These are phyloP conservation scores for Fraxinus floribunda DNA, from an alignment of 305 asterid genomes.

Conservation along the genomic window DNA sequence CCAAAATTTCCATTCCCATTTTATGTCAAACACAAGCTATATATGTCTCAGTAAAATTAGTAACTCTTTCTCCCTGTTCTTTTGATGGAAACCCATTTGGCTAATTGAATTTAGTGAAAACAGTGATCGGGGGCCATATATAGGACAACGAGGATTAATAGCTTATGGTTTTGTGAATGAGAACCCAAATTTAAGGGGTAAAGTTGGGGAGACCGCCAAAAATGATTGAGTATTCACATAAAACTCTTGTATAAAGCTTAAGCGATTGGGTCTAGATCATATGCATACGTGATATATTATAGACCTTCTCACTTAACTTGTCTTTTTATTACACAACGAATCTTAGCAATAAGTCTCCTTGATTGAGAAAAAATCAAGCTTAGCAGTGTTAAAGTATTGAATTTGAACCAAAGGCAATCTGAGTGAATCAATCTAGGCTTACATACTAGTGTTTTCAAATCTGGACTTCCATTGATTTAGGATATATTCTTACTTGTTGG, in stretches of 20 bases:
- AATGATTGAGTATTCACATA: background rate
- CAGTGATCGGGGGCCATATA: background rate
- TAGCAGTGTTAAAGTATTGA: background rate
- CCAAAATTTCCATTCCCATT: too few species aligned
- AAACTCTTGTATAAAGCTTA: background rate
- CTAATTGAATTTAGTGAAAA: background rate
- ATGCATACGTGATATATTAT: background rate
- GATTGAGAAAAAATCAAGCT: background rate
- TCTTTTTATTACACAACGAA: background rate
- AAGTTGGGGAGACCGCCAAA: background rate
- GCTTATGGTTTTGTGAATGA: background rate
- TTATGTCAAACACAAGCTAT: too few species aligned
- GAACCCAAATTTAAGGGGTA: background rate
- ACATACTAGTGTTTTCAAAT: background rate
- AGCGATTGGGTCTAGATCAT: background rate
- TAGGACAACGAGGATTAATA: background rate
- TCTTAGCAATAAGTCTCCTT: conserved; percentile 7
- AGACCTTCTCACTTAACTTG: background rate
- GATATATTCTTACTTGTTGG: background rate
- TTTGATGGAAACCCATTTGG: background rate
- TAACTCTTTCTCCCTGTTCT: background rate
- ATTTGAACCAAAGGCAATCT: background rate
- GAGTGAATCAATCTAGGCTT: conserved; percentile 1
- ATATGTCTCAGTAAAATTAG: background rate
- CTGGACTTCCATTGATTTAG: background rate